Conservation (phyloP, 208 protist genomes). For the Leishmania lainsoni region DNA sequence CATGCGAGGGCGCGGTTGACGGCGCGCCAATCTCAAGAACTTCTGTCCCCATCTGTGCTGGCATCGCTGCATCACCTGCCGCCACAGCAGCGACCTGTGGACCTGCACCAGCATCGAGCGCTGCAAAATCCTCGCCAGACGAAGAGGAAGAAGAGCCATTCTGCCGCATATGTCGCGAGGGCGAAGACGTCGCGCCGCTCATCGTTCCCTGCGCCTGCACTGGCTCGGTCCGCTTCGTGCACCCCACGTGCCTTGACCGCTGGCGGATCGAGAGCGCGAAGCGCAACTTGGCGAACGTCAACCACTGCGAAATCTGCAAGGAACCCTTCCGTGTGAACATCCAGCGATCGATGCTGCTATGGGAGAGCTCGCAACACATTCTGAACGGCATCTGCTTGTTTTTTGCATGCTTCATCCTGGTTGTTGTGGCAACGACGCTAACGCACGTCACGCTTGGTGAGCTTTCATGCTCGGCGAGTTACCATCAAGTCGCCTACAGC, state of each 20-base stretch:
- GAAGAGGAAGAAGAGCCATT: constrained; percentile 45
- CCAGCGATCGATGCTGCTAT: constrained; percentile 42
- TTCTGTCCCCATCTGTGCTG: background rate
- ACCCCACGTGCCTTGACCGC: constrained; percentile 74
- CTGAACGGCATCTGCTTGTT: constrained; percentile 40
- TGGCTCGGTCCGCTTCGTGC: constrained; percentile 79
- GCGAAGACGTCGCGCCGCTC: constrained; percentile 54
- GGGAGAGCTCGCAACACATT: constrained; percentile 49
- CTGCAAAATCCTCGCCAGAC: background rate
- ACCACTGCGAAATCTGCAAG: constrained; percentile 82
- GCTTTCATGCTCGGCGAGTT: constrained; percentile 56
- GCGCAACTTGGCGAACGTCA: constrained; percentile 66
- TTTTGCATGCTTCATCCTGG: constrained; percentile 31
- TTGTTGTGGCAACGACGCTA: constrained; percentile 37
- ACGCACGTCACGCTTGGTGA: constrained; percentile 47
- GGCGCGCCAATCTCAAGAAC: background rate
- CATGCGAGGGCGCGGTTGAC: background rate
- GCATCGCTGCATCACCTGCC: background rate
- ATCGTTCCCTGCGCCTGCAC: constrained; percentile 77
- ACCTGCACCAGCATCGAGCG: background rate
- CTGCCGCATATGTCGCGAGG: constrained; percentile 82
- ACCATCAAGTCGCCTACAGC: constrained; percentile 62
- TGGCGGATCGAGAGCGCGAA: constrained; percentile 81
- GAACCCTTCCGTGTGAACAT: constrained; percentile 63
- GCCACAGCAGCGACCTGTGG: background rate